Percentiles rank a stretch among this genome's conserved stretches.
phyloP scores from a whole-genome alignment of 768 basidiomycete species.

The Lenzites betulinus region DNA sequence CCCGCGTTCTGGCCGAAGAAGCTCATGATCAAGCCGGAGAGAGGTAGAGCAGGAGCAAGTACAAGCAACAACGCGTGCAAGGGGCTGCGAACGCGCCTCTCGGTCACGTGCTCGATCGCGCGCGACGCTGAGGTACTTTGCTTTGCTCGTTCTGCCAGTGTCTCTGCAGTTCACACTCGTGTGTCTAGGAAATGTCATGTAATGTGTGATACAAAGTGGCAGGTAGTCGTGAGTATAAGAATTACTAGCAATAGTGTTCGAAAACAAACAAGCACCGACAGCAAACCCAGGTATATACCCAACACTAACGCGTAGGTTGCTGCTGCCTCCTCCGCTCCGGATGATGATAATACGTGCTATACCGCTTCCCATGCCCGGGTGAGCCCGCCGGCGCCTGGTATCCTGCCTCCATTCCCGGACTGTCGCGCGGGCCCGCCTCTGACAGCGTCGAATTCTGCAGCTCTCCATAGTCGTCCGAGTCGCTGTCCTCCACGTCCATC shows the following conservation, averaged over 20 bases:
- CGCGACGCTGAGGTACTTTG: too few species aligned
- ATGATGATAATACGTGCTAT: constrained; percentile 85
- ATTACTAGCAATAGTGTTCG: neutral
- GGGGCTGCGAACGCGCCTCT: constrained; percentile 10
- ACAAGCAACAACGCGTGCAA: constrained; percentile 11
- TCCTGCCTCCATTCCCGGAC: constrained; percentile 27
- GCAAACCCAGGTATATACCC: neutral
- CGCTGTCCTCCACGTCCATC: constrained; percentile 51
- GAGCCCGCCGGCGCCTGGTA: constrained; percentile 27
- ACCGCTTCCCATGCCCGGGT: constrained; percentile 52
- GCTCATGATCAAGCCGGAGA: constrained; percentile 19
- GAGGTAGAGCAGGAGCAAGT: neutral
- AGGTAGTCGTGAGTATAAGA: neutral
- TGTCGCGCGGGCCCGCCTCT: constrained; percentile 26
- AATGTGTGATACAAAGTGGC: neutral
- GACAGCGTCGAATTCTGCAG: constrained; percentile 46
- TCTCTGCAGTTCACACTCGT: too few species aligned
- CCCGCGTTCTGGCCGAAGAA: constrained; percentile 21
- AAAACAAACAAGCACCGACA: neutral
- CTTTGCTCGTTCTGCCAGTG: too few species aligned
- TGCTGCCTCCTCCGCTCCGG: constrained; percentile 61
- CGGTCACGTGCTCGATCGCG: constrained; percentile 7
- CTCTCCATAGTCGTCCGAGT: constrained; percentile 52
- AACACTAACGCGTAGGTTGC: neutral
- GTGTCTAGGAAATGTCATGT: too few species aligned